Evolutionary conservation across 2,329 filamentous ascomycete species (phyloP), one percentile per base, ranked within the genome.

Genomic region (Aspergillus sp.): DNA sequence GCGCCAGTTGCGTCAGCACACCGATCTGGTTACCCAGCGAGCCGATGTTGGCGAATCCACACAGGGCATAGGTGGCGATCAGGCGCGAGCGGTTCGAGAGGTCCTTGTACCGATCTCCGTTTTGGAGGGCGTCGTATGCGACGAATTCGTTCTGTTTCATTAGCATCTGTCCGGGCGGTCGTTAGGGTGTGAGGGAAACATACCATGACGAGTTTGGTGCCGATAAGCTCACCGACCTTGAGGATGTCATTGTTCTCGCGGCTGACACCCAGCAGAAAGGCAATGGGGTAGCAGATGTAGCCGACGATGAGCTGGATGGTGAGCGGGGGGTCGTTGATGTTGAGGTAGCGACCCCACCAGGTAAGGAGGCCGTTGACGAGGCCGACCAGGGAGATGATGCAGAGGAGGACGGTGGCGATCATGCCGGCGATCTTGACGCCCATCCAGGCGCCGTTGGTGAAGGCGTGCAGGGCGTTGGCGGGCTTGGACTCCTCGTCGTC

Each of bases 21-120:
- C 91, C 91, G 56, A 96, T 94, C 74, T 96, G 91, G 51, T 91
- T 93, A 68, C 91, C 91, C 45, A 96, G 81, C 25, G 89, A 93
- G 49, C 88, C 88, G 61, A 96, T 88, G 76, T 96, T 96, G 57
- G 89, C 91, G 69, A 91, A 91, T 21, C 80, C 79, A 72, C 90
- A 95, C 59, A 92, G 82, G 17, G 89, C 88, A 67, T 96, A 96
- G 47, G 89, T 95, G 43, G 88, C 89, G 65, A 96, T 95, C 59
- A 96, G 81, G 43, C 81, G 80, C 20, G 89, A 90, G 49, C 91
- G 89, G 14, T 82, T 76, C 25, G 83, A 85, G 56, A 96, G 79
- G 23, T 68, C 58, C 49, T 73, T 72, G 69, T 88, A 91, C 0
- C 70, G 68, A 1, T 73, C 64, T 0, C 79, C 66, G 13, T 67